Evolutionary conservation across 441 rosid species (phyloP).

Genomic region (Erysimum pusillum): DNA sequence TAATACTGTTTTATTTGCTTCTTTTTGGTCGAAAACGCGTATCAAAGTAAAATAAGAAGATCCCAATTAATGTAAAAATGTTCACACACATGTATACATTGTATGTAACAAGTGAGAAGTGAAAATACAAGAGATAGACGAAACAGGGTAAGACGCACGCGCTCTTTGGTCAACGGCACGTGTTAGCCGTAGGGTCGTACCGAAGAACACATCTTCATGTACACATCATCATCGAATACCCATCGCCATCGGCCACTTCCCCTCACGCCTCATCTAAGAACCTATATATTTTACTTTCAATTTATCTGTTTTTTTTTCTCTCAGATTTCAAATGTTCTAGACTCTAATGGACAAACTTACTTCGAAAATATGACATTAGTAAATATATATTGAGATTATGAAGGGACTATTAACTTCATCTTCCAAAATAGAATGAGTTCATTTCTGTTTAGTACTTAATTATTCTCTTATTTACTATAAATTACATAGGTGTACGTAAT

Average conservation of each 20-base stretch:
- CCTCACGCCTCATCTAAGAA: not conserved
- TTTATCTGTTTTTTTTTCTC: not conserved
- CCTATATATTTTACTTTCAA: not conserved
- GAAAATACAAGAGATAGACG: not conserved
- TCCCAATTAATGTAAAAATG: slow-evolving; percentile 16
- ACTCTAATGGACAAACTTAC: not conserved
- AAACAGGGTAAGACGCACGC: slow-evolving; percentile 3
- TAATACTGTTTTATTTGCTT: too few relatives aligned
- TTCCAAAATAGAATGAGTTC: not conserved
- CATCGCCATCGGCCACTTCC: not conserved
- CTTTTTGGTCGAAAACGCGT: too few relatives aligned
- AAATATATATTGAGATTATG: not conserved
- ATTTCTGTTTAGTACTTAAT: not conserved
- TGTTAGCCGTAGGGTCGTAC: not conserved
- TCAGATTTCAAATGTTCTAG: not conserved
- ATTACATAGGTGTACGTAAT: not conserved
- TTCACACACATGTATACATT: slow-evolving; percentile 3
- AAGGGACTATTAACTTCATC: not conserved
- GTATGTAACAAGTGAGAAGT: not conserved
- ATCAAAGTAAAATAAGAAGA: slow-evolving; percentile 11
- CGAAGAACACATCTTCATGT: slow-evolving; percentile 29
- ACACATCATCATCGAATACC: slow-evolving; percentile 36
- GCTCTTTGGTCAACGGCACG: slow-evolving; percentile 28
- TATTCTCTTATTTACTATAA: not conserved
- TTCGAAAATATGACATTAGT: too few relatives aligned